phyloP scores from a whole-genome alignment of 345 rosid species.

The Angophora floribunda region DNA sequence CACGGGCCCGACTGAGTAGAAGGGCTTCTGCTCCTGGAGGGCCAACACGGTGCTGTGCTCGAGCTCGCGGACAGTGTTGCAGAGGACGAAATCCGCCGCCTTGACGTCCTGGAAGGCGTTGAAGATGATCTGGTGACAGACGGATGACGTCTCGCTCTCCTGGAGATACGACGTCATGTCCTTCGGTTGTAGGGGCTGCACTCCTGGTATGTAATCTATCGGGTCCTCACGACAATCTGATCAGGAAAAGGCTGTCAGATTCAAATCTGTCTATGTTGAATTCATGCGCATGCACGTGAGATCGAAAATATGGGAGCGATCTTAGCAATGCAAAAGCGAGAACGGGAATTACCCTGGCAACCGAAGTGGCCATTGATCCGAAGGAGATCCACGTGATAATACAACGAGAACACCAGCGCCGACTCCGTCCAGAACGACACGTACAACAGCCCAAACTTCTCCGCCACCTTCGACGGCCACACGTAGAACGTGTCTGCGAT shows the following conservation, averaged over 20 bases:
- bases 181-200: slow-evolving; percentile 37
- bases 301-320: background rate
- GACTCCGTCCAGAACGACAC: slow-evolving; percentile 71
- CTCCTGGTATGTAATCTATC: slow-evolving; percentile 72
- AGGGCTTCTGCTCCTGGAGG: slow-evolving; percentile 25
- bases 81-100: slow-evolving; percentile 55
- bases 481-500: slow-evolving; percentile 59
- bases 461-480: slow-evolving; percentile 45
- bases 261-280: background rate
- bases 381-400: slow-evolving; percentile 49
- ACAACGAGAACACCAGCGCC: slow-evolving; percentile 45
- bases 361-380: slow-evolving; percentile 43
- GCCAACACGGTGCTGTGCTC: slow-evolving; percentile 44
- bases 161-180: slow-evolving; percentile 77
- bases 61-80: slow-evolving; percentile 66
- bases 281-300: background rate
- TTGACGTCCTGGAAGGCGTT: slow-evolving; percentile 44
- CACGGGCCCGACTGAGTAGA: slow-evolving; percentile 74
- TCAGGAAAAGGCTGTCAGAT: background rate
- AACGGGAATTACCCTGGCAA: slow-evolving; percentile 18
- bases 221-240: slow-evolving; percentile 45
- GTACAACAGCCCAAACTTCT: slow-evolving; percentile 30
- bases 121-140: slow-evolving; percentile 53
- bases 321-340: background rate
- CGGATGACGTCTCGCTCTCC: slow-evolving; percentile 33